Evolutionary conservation across 495 filamentous ascomycete species (phyloP).

Genomic region (Penicillium salamii): DNA sequence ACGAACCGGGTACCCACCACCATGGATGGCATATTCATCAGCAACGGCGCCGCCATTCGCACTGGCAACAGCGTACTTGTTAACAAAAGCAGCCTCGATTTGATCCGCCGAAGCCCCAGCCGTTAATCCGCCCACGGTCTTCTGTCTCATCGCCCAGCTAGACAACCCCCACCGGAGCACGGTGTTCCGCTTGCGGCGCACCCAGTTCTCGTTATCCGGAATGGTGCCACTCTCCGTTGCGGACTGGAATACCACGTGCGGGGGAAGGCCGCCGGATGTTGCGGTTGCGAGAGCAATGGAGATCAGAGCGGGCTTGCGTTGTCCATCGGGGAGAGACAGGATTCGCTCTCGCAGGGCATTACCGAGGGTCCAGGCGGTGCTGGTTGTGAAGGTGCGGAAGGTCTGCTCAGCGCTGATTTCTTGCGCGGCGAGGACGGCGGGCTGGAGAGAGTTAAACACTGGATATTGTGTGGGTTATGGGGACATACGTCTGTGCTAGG

Average conservation of each 20-base stretch:
- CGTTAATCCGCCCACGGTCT: conserved; percentile 37
- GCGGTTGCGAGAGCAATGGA: conserved; percentile 54
- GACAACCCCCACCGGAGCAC: conserved; percentile 67
- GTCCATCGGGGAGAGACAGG: conserved; percentile 43
- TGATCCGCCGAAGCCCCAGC: conserved; percentile 25
- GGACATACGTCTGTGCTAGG: conserved; percentile 38
- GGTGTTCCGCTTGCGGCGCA: conserved; percentile 61
- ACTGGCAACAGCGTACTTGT: conserved; percentile 52
- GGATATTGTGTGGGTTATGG: too few species aligned
- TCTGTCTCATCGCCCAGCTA: conserved; percentile 64
- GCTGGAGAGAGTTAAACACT: conserved; percentile 32
- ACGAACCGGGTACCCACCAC: conserved; percentile 67
- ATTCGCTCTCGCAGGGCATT: conserved; percentile 60
- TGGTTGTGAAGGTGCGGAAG: conserved; percentile 61
- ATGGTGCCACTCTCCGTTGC: conserved; percentile 53
- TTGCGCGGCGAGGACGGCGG: conserved; percentile 45
- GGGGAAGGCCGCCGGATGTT: conserved; percentile 35
- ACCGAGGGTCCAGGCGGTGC: conserved; percentile 66
- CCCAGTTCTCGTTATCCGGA: conserved; percentile 62
- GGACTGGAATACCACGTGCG: conserved; percentile 61
- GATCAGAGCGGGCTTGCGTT: conserved; percentile 57
- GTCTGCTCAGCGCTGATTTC: conserved; percentile 50
- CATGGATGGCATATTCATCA: conserved; percentile 70
- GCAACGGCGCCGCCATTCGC: conserved; percentile 41
- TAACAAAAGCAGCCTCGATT: conserved; percentile 56